A percentile compares a stretch with the other conserved stretches of the same genome.
phyloP scores from a whole-genome alignment of 2,329 filamentous ascomycete species.

The Apiospora kogelbergensis region DNA sequence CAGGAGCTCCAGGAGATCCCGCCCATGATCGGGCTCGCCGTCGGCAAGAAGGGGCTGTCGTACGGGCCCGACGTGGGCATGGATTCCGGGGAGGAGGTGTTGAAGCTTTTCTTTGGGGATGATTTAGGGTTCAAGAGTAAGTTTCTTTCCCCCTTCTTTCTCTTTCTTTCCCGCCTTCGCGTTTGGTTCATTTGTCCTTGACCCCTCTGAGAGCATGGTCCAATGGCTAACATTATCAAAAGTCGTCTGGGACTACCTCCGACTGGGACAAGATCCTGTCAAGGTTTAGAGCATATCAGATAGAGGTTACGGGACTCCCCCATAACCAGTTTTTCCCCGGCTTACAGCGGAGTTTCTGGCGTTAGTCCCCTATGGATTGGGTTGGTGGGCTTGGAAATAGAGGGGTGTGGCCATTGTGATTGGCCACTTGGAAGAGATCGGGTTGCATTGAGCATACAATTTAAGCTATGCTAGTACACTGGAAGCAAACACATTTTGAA shows the following conservation, averaged over 20 bases:
- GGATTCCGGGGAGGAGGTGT: slow-evolving; percentile 60
- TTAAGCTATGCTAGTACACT: background rate
- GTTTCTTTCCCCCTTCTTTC: slow-evolving; percentile 22
- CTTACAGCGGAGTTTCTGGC: background rate
- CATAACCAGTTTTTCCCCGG: background rate
- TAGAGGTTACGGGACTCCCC: background rate
- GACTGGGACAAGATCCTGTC: slow-evolving; percentile 26
- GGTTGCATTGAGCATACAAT: background rate
- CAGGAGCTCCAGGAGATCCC: slow-evolving; percentile 53
- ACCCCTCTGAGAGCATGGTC: background rate
- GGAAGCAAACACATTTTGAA: background rate
- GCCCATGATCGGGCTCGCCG: slow-evolving; percentile 68
- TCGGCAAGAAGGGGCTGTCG: slow-evolving; percentile 68
- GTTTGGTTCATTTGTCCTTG: background rate
- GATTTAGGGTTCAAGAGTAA: slow-evolving; percentile 66
- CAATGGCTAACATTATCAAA: background rate
- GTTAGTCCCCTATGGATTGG: background rate
- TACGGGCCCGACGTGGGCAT: slow-evolving; percentile 58
- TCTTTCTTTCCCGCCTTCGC: background rate
- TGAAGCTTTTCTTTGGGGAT: slow-evolving; percentile 64
- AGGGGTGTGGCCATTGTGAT: background rate
- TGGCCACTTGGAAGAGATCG: background rate
- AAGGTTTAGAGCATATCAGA: slow-evolving; percentile 13
- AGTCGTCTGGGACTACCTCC: slow-evolving; percentile 34
- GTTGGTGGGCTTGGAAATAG: background rate